Evolutionary conservation across 345 rosid species (phyloP).

Genomic region (Theobroma cacao): DNA sequence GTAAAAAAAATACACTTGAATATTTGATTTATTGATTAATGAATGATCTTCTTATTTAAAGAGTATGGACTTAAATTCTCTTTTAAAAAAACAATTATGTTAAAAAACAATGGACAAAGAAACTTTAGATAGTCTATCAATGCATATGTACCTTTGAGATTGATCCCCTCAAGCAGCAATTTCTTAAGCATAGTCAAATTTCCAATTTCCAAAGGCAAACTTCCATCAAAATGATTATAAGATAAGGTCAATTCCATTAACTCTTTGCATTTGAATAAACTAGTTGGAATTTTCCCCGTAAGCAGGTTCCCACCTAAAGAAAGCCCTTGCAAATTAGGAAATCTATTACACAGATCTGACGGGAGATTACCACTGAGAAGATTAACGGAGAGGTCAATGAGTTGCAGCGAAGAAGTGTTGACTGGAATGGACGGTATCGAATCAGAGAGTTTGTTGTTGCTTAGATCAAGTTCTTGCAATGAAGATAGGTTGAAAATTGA

Average conservation of each 20-base stretch:
- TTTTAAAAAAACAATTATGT: no score
- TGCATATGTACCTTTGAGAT: background rate
- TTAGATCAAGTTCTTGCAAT: background rate
- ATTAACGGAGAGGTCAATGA: background rate
- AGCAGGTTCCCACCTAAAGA: background rate
- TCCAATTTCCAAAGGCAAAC: background rate
- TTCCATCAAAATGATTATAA: background rate
- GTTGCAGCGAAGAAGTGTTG: background rate
- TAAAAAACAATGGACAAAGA: no score
- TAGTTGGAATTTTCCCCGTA: background rate
- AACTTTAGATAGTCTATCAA: no score
- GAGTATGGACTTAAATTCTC: no score
- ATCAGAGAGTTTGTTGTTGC: background rate
- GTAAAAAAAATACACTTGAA: no score
- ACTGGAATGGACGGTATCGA: background rate
- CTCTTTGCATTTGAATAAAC: background rate
- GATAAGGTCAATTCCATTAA: background rate
- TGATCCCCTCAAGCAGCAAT: background rate
- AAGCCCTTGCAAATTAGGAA: background rate
- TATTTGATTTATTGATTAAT: no score
- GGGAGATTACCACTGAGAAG: background rate
- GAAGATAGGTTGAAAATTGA: background rate
- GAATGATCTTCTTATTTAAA: no score
- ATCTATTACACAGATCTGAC: background rate
- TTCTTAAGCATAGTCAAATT: background rate